Base-by-base conservation (phyloP, 108 stramenopile species). In the Stephanodiscus triporus region DNA sequence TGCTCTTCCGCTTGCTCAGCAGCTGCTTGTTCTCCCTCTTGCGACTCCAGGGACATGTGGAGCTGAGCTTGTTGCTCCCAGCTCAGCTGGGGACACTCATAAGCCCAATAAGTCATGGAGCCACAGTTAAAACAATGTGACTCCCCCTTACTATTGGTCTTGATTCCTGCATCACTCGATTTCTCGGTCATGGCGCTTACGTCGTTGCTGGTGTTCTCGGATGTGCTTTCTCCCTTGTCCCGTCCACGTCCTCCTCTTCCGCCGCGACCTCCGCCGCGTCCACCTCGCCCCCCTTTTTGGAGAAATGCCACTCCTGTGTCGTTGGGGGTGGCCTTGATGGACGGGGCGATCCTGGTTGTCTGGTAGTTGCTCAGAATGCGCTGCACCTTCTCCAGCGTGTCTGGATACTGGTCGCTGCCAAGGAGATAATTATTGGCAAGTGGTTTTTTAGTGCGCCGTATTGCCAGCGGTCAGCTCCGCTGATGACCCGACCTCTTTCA, bases 301-400 rank as follows among this genome's bases (percentile, higher is more conserved):
- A 34, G 32, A 5, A 34, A 34, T 34, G 32, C 32, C 32, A 34
- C 32, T 4, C 32, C 32, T 34, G 32, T 34, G 32, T 34, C 32
- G 32, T 34, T 34, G 32, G 32, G 32, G 5, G 4, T 34, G 32
- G 32, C 32, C 32, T 34, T 2, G 2, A 34, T 34, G 32, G n/a
- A 6, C 2, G 59, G 17, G 36, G 36, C 36, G 36, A 4, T 36
- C 36, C 40, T 40, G 40, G 0, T 40, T 11, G 8, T 40, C 10
- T 66, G 64, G n/a, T 66, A 66, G 24, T 66, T 45, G 6, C n/a
- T 5, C 0, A 66, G 66, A 24, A 45, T 45, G 7, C 22, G 19
- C 23, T 8, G n/a, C 48, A 48, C 66, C 23, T 66, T 37, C 66
- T 50, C 24, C 1, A 50, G 6, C 2, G 66, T 54, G n/a, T 38